Evolutionary conservation across 257 asterid genomes (phyloP).

Genomic region (Leptodermis oblonga): DNA sequence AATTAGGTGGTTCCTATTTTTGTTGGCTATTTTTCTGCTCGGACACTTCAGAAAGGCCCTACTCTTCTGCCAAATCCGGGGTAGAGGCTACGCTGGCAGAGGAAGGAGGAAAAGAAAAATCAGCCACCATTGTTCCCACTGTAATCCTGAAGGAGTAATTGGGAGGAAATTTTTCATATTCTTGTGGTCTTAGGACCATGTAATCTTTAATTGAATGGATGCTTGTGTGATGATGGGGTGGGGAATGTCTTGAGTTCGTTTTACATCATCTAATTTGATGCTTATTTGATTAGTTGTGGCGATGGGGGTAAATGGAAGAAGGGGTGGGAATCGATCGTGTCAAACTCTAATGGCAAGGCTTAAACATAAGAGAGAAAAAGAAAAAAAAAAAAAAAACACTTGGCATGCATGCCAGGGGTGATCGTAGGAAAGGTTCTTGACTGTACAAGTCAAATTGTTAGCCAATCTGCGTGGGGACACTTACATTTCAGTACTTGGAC

Average conservation of each 20-base stretch:
- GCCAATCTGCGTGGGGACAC: too few relatives aligned
- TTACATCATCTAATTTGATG: background rate
- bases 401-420: too few relatives aligned
- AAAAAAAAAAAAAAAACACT: too few relatives aligned
- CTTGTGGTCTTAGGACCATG: background rate
- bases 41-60: conserved; percentile 59
- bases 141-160: conserved; percentile 22
- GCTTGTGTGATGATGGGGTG: background rate
- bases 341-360: too few relatives aligned
- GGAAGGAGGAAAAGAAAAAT: conserved; percentile 34
- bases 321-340: too few relatives aligned
- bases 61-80: conserved; percentile 33
- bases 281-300: background rate
- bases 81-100: conserved; percentile 41
- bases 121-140: conserved; percentile 76
- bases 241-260: background rate
- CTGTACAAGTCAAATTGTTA: too few relatives aligned
- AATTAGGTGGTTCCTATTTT: too few relatives aligned
- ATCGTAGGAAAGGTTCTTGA: too few relatives aligned
- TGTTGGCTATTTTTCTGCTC: conserved; percentile 74
- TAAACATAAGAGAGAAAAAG: too few relatives aligned
- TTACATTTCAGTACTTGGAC: too few relatives aligned
- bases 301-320: too few relatives aligned
- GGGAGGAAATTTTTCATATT: background rate
- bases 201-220: background rate